Base-by-base conservation (phyloP, 2,329 filamentous ascomycete species). In the Scortechinia acanthostroma region DNA sequence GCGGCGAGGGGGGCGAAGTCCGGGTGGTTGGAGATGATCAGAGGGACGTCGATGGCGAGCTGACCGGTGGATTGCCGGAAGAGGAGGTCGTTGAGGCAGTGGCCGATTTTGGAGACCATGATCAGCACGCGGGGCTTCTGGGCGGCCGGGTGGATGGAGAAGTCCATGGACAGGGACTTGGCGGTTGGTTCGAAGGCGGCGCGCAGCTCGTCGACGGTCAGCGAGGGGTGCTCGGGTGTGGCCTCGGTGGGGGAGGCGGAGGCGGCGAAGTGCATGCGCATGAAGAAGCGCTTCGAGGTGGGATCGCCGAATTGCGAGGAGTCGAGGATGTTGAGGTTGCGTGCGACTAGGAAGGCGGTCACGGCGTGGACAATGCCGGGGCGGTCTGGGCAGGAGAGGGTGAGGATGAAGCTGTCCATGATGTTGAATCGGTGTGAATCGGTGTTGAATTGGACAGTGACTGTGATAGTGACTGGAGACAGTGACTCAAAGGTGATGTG, bases 71-170 rank as follows among this genome's bases (percentile, higher is more conserved):
- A 83, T 57, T 84, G 77, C 46, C 88, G 81, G 78, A 89, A 93
- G 28, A 93, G 75, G 43, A 93, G 70, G 64, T 91, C 86, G 64
- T 91, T 91, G 45, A 91, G 71, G 62, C 87, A 91, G 70, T 91
- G 87, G 5, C 87, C 88, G 55, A 89, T 91, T 70, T 91, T 91
- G 56, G 86, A 91, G 22, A 91, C 88, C 87, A 93, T 91, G 70
- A 93, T 88, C 55, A 93, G 71, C 43, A 91, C 83, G 52, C 81
- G 77, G 47, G 83, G 82, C 68, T 89, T 90, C 56, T 80, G 72
- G 43, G 79, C 67, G 13, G 80, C 75, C 3, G 84, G 77, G 14
- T 81, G 75, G 54, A 93, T 74, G 54, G 86, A 74, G 67, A 86
- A 89, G 54, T 80, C 71, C 80, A 89, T 86, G 47, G 71, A 58